phyloP scores from a whole-genome alignment of 2,329 filamentous ascomycete species.

The Neonectria neomacrospora region DNA sequence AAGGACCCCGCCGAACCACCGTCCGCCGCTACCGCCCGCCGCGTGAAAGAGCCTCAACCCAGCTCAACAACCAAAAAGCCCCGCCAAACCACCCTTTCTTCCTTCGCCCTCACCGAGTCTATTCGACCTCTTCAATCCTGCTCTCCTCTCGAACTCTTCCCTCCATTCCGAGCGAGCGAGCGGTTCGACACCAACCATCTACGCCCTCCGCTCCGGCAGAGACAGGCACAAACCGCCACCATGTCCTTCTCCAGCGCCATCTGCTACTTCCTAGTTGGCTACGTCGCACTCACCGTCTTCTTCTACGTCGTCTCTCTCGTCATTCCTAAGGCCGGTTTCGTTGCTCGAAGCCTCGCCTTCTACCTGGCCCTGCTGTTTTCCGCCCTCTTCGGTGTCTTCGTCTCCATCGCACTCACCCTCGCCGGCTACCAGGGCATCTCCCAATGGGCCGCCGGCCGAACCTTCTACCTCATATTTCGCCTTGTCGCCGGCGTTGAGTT shows the following conservation, averaged over 20 bases:
- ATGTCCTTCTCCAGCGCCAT: conserved; percentile 55
- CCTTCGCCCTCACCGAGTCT: background rate
- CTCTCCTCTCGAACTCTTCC: background rate
- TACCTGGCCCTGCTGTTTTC: conserved; percentile 70
- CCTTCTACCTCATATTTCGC: conserved; percentile 84
- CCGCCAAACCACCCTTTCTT: conserved; percentile 20
- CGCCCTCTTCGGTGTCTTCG: conserved; percentile 79
- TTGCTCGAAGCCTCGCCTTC: conserved; percentile 73
- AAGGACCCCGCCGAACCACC: conserved; percentile 25
- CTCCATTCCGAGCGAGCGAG: background rate
- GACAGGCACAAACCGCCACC: conserved; percentile 26
- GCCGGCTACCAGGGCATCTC: conserved; percentile 78
- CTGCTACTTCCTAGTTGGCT: conserved; percentile 62
- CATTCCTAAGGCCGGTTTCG: conserved; percentile 71
- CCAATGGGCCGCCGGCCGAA: conserved; percentile 85
- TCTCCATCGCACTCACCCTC: conserved; percentile 76
- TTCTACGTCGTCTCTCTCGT: conserved; percentile 73
- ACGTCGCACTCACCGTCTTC: conserved; percentile 60
- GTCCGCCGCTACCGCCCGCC: conserved; percentile 22
- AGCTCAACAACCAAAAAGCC: conserved; percentile 26
- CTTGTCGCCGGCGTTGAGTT: conserved; percentile 82
- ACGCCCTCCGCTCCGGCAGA: conserved; percentile 2
- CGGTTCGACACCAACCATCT: background rate
- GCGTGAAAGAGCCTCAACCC: conserved; percentile 24
- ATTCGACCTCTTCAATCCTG: background rate